Evolutionary conservation across 1,284 basidiomycete species (phyloP).

Genomic region (Ganoderma multipileum): DNA sequence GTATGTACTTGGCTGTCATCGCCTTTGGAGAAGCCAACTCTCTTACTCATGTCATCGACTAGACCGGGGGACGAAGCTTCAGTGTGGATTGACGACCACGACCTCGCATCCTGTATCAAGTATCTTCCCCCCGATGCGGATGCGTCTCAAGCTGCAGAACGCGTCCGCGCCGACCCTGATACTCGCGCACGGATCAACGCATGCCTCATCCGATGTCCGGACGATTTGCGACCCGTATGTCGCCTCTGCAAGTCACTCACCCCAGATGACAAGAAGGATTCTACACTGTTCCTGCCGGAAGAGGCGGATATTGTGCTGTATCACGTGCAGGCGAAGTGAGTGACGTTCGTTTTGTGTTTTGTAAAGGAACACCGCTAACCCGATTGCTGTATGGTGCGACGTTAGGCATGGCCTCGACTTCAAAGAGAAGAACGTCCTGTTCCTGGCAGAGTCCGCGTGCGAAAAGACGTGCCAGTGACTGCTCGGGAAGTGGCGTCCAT

Average conservation of each 20-base stretch:
- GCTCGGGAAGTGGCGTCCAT: neutral
- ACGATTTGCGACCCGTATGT: neutral
- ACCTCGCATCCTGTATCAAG: conserved; percentile 10
- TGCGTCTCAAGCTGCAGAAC: neutral
- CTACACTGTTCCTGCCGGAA: neutral
- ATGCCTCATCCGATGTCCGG: neutral
- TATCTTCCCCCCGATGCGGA: conserved; percentile 14
- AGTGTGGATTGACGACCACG: neutral
- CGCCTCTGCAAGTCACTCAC: neutral
- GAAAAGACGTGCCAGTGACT: too few relatives aligned
- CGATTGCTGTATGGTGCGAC: neutral
- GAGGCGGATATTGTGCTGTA: conserved; percentile 8
- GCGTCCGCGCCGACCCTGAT: neutral
- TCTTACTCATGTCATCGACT: neutral
- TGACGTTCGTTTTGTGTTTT: neutral
- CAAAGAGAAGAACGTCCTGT: neutral
- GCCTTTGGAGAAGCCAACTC: too few relatives aligned
- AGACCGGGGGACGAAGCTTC: neutral
- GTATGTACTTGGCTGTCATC: neutral
- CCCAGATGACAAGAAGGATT: neutral
- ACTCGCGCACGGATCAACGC: neutral
- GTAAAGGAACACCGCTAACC: neutral
- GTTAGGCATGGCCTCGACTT: neutral
- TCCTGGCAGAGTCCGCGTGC: neutral
- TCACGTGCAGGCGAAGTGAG: conserved; percentile 14